A percentile compares a stretch with the other conserved stretches of the same genome.
Conservation (phyloP, 106 monocot species). For the Alisma plantagoaquatica region DNA sequence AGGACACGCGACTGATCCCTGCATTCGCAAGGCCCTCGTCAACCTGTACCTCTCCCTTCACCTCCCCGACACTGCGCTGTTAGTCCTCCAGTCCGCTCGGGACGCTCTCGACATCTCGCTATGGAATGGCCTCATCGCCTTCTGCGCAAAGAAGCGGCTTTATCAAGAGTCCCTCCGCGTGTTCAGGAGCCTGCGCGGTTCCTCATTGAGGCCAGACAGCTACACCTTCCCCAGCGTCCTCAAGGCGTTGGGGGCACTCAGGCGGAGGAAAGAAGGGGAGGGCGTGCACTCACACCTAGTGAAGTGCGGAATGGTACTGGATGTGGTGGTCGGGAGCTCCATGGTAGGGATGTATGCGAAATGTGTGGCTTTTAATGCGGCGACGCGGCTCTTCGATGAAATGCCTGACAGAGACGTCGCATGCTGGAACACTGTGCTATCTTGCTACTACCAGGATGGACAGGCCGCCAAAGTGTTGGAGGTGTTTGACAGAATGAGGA, state of each 20-base stretch:
- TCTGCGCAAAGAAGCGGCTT: conserved; percentile 36
- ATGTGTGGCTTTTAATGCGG: too few species aligned
- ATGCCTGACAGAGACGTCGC: too few species aligned
- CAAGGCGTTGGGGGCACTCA: conserved; percentile 30
- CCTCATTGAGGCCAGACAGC: conserved; percentile 19
- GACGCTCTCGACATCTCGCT: conserved; percentile 20
- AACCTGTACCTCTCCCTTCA: conserved; percentile 42
- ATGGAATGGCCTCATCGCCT: conserved; percentile 46
- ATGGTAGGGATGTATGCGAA: conserved; percentile 53
- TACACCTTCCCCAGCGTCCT: conserved; percentile 61
- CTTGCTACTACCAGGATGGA: conserved; percentile 69
- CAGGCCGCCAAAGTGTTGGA: conserved; percentile 29
- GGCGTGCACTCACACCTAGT: conserved; percentile 32
- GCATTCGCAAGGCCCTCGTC: conserved; percentile 24
- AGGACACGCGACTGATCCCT: conserved; percentile 18
- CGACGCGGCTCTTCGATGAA: too few species aligned
- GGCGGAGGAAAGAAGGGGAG: conserved; percentile 11
- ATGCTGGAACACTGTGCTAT: conserved; percentile 50
- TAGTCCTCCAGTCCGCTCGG: conserved; percentile 20
- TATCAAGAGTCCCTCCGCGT: conserved; percentile 24
- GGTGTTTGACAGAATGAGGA: conserved; percentile 34
- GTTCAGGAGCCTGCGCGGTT: conserved; percentile 20
- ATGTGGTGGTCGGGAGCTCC: conserved; percentile 46
- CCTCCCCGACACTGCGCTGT: conserved; percentile 21
- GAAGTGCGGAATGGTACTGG: conserved; percentile 37